These are phyloP conservation scores for Anisodus tanguticus DNA, from an alignment of 257 asterid species.

Conservation along the genomic window DNA sequence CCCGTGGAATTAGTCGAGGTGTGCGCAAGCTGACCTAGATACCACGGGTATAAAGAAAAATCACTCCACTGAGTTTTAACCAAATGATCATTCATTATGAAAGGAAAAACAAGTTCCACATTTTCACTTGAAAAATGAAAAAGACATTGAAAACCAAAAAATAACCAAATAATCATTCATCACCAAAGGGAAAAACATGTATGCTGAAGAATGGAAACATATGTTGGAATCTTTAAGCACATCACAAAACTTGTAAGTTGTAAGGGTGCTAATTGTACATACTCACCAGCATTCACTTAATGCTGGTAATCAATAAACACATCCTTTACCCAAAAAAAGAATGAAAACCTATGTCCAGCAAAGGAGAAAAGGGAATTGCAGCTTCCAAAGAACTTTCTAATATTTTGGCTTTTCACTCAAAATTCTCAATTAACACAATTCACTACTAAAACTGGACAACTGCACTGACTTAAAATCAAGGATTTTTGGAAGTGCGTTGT, in stretches of 20 bases:
- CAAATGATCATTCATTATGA: slow-evolving; percentile 19
- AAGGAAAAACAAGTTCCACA: not conserved
- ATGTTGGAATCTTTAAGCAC: too few relatives aligned
- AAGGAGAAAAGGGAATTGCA: not conserved
- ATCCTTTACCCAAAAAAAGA: not conserved
- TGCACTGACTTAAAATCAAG: not conserved
- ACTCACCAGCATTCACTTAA: too few relatives aligned
- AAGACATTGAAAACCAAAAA: not conserved
- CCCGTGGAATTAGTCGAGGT: not conserved
- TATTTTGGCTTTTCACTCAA: not conserved
- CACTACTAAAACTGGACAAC: not conserved
- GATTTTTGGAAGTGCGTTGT: not conserved
- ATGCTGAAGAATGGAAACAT: too few relatives aligned
- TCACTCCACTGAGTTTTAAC: not conserved
- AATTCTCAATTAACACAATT: not conserved
- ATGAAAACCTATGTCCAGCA: not conserved
- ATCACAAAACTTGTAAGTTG: too few relatives aligned
- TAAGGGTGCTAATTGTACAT: too few relatives aligned
- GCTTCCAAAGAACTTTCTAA: not conserved
- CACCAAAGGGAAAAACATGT: too few relatives aligned
- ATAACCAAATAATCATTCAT: too few relatives aligned
- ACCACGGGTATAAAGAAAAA: too few relatives aligned
- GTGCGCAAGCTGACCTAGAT: not conserved
- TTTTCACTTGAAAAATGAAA: not conserved
- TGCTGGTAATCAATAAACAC: not conserved